A percentile compares a stretch with the other conserved stretches of the same genome.
phyloP scores from a whole-genome alignment of 768 basidiomycete species.

The Rhodotorula paludigena region DNA sequence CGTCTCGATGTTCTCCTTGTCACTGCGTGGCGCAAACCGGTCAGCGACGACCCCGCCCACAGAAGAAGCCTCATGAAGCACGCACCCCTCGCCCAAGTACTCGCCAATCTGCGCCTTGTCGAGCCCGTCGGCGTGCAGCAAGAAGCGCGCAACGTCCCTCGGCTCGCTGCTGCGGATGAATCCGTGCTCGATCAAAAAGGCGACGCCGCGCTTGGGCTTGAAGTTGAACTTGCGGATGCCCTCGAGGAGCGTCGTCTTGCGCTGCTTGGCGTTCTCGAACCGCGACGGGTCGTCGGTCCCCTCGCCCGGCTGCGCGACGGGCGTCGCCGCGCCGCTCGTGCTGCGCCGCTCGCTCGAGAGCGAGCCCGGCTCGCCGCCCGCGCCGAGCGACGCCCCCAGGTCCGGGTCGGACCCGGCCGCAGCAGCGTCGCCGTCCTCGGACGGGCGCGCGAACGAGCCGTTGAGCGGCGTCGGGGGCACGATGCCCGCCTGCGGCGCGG shows the following conservation, averaged over 20 bases:
- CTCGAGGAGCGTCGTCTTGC: constrained; percentile 88
- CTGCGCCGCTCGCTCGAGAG: neutral
- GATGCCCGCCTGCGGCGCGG: constrained; percentile 38
- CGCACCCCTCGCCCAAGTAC: constrained; percentile 93
- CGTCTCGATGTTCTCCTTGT: constrained; percentile 78
- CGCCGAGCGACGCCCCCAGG: no score
- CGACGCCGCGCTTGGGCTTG: constrained; percentile 92
- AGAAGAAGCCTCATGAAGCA: constrained; percentile 19
- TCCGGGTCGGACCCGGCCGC: no score
- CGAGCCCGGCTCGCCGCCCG: no score
- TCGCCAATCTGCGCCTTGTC: constrained; percentile 96
- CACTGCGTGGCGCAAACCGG: constrained; percentile 52
- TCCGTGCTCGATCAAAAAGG: constrained; percentile 80
- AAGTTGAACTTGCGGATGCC: constrained; percentile 97
- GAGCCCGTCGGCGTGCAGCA: constrained; percentile 82
- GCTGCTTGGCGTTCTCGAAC: constrained; percentile 93
- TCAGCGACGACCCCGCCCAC: neutral
- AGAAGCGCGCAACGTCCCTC: constrained; percentile 73
- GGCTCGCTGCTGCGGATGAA: constrained; percentile 72
- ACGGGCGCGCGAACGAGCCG: constrained; percentile 10
- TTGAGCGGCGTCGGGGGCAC: constrained; percentile 21
- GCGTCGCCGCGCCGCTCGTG: constrained; percentile 59
- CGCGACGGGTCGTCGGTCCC: constrained; percentile 75
- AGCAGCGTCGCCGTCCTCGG: constrained; percentile 15
- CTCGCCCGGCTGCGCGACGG: constrained; percentile 58